Evolutionary conservation across 352 stramenopile species (phyloP).

Genomic region (Aphanomyces euteiches): DNA sequence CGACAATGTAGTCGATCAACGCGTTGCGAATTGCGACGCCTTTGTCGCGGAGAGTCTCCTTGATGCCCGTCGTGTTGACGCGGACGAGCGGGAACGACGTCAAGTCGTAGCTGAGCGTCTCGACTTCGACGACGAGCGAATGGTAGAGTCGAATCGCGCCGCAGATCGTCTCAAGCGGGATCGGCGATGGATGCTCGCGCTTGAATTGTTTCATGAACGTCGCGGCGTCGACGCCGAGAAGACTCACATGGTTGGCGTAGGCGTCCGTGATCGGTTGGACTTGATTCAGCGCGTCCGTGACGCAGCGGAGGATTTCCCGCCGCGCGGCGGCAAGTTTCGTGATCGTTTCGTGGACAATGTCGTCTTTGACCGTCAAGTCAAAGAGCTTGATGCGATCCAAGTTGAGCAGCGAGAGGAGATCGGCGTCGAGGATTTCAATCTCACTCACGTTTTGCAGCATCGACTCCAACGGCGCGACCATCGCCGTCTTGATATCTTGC

Average conservation of each 20-base stretch:
- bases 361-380: slow-evolving; percentile 49
- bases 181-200: slow-evolving; percentile 32
- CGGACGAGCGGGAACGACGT: slow-evolving; percentile 77
- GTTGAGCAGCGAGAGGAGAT: slow-evolving; percentile 86
- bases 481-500: slow-evolving; percentile 66
- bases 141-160: slow-evolving; percentile 76
- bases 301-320: slow-evolving; percentile 46
- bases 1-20: slow-evolving; percentile 78
- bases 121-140: slow-evolving; percentile 51
- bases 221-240: slow-evolving; percentile 74
- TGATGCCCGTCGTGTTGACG: slow-evolving; percentile 61
- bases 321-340: slow-evolving; percentile 46
- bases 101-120: slow-evolving; percentile 65
- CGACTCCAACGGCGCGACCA: slow-evolving; percentile 77
- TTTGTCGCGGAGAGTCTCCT: slow-evolving; percentile 60
- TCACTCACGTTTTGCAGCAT: slow-evolving; percentile 71
- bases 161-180: slow-evolving; percentile 46
- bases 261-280: slow-evolving; percentile 62
- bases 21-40: slow-evolving; percentile 69
- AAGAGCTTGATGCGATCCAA: slow-evolving; percentile 61
- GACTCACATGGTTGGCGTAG: slow-evolving; percentile 77
- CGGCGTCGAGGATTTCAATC: slow-evolving; percentile 82
- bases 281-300: slow-evolving; percentile 58
- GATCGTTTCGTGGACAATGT: slow-evolving; percentile 40
- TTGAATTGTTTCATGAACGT: slow-evolving; percentile 72